phyloP scores from a whole-genome alignment of 495 filamentous ascomycete genomes.

The Elaphomyces granulatus region DNA sequence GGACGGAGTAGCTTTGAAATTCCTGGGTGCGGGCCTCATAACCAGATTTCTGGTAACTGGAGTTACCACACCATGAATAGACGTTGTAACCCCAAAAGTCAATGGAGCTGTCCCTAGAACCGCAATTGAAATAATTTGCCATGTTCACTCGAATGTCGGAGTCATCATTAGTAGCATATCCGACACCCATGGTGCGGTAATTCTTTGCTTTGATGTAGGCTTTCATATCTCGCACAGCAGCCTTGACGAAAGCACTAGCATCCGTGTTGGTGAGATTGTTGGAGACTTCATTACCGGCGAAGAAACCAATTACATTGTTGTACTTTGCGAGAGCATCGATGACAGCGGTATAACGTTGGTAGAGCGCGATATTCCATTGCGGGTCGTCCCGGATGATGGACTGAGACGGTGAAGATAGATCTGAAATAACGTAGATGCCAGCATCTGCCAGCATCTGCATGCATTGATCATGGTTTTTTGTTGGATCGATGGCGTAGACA shows the following conservation, averaged over 20 bases:
- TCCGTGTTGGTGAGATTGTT: conserved; percentile 69
- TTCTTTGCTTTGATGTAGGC: conserved; percentile 67
- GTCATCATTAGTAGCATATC: conserved; percentile 92
- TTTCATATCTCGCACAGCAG: conserved; percentile 90
- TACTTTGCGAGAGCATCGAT: conserved; percentile 68
- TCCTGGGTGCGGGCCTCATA: conserved; percentile 68
- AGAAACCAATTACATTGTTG: conserved; percentile 86
- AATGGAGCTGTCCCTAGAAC: conserved; percentile 45
- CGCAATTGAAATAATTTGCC: conserved; percentile 89
- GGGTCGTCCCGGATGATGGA: conserved; percentile 79
- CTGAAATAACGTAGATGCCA: conserved; percentile 88
- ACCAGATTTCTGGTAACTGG: conserved; percentile 54
- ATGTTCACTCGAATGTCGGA: conserved; percentile 59
- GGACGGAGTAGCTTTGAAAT: conserved; percentile 76
- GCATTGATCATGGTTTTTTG: conserved; percentile 61
- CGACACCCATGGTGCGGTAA: conserved; percentile 73
- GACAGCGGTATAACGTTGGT: conserved; percentile 65
- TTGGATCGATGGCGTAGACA: conserved; percentile 81
- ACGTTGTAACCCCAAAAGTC: conserved; percentile 99
- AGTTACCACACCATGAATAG: conserved; percentile 93
- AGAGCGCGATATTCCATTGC: conserved; percentile 60
- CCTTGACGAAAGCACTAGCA: conserved; percentile 88
- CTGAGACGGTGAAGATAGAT: conserved; percentile 60
- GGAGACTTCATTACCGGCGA: conserved; percentile 92
- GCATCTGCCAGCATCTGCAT: conserved; percentile 72